A percentile compares a stretch with the other conserved stretches of the same genome.
Conservation (phyloP, 2,329 filamentous ascomycete genomes). For the Aspergillus fumigatiaffinis region DNA sequence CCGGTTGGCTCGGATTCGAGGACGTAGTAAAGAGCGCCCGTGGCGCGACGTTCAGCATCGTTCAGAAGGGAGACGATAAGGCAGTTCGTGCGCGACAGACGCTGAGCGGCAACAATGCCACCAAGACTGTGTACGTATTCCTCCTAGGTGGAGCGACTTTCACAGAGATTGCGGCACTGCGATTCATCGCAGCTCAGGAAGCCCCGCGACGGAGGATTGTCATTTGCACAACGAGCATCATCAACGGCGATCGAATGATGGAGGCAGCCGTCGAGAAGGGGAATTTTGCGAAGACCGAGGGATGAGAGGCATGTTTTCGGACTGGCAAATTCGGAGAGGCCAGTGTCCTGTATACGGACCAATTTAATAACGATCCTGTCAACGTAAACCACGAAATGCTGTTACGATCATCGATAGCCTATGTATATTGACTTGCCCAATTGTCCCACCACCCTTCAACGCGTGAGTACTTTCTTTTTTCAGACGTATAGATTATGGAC, state of each 20-base stretch:
- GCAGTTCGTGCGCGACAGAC: slow-evolving; percentile 81
- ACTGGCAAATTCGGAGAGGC: background rate
- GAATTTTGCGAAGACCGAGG: slow-evolving; percentile 49
- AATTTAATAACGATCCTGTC: background rate
- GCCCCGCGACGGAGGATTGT: slow-evolving; percentile 77
- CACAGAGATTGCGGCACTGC: slow-evolving; percentile 88
- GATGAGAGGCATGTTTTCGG: slow-evolving; percentile 3
- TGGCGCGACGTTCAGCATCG: slow-evolving; percentile 85
- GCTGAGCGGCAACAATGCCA: slow-evolving; percentile 68
- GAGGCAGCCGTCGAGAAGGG: slow-evolving; percentile 73
- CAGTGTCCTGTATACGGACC: background rate
- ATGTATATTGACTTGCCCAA: background rate
- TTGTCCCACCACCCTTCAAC: background rate
- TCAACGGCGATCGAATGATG: slow-evolving; percentile 87
- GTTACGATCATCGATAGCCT: background rate
- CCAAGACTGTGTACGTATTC: slow-evolving; percentile 91
- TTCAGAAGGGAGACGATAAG: slow-evolving; percentile 89
- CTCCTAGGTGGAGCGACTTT: slow-evolving; percentile 97
- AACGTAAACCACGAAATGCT: background rate
- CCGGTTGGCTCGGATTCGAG: slow-evolving; percentile 92
- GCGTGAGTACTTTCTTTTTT: background rate
- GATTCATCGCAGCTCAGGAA: slow-evolving; percentile 84
- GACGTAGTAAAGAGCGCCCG: slow-evolving; percentile 83
- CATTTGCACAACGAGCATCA: slow-evolving; percentile 87
- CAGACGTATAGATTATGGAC: background rate